phyloP scores from a whole-genome alignment of 2,329 filamentous ascomycete genomes.

The Curvularia sp. region DNA sequence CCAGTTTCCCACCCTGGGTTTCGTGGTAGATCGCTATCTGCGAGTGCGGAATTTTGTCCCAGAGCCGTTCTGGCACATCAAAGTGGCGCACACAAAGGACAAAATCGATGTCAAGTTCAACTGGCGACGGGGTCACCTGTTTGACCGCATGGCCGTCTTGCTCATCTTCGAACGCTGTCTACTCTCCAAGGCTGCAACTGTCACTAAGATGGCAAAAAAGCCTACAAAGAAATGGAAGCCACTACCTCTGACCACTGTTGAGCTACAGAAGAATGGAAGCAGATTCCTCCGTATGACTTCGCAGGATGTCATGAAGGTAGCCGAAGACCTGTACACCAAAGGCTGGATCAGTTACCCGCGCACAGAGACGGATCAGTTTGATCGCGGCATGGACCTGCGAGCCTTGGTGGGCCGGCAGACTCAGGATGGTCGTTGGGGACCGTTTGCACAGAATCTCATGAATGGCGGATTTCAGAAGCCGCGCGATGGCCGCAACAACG shows the following conservation, averaged over 20 bases:
- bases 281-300: slow-evolving; percentile 88
- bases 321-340: slow-evolving; percentile 88
- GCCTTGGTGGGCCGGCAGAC: slow-evolving; percentile 84
- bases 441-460: slow-evolving; percentile 76
- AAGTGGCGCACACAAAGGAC: slow-evolving; percentile 78
- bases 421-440: slow-evolving; percentile 77
- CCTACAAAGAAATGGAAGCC: slow-evolving; percentile 95
- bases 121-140: slow-evolving; percentile 83
- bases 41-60: slow-evolving; percentile 92
- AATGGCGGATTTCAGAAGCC: slow-evolving; percentile 82
- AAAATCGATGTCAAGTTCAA: slow-evolving; percentile 80
- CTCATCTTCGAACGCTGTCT: slow-evolving; percentile 89
- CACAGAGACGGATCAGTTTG: slow-evolving; percentile 96
- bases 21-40: slow-evolving; percentile 96
- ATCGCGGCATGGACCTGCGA: slow-evolving; percentile 84
- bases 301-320: slow-evolving; percentile 84
- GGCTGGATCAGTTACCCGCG: slow-evolving; percentile 98
- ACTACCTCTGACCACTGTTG: slow-evolving; percentile 90
- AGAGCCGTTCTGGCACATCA: slow-evolving; percentile 92
- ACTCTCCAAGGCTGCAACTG: slow-evolving; percentile 74
- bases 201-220: slow-evolving; percentile 87
- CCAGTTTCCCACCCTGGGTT: slow-evolving; percentile 95
- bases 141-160: slow-evolving; percentile 81
- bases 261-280: slow-evolving; percentile 94
- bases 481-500: slow-evolving; percentile 84